A percentile compares a stretch with the other conserved stretches of the same genome.
Conservation (phyloP, 1,139 yeast species). For the Geotrichum histeridarum region DNA sequence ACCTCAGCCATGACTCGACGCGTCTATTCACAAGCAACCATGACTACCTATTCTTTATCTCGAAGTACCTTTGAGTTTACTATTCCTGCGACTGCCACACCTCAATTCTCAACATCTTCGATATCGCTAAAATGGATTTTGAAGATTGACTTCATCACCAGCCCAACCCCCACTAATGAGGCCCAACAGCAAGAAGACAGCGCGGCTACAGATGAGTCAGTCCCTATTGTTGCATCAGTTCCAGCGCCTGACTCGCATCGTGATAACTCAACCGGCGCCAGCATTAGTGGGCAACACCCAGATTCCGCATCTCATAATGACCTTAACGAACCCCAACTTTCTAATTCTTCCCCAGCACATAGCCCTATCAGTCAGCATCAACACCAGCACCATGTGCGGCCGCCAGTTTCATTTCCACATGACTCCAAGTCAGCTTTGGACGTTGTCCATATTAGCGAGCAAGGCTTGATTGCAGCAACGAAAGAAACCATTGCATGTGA, state of each 20-base stretch:
- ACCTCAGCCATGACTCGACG: conserved; percentile 19
- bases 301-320: not conserved
- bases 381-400: not conserved
- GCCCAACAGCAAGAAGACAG: not conserved
- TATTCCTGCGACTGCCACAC: conserved; percentile 37
- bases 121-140: conserved; percentile 36
- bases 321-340: not conserved
- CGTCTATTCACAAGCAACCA: conserved; percentile 24
- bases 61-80: conserved; percentile 32
- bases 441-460: conserved; percentile 20
- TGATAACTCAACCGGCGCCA: too few species aligned
- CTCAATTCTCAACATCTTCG: conserved; percentile 36
- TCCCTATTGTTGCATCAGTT: too few species aligned
- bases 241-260: too few species aligned
- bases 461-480: conserved; percentile 27
- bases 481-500: conserved; percentile 32
- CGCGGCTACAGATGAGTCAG: too few species aligned
- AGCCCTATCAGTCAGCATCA: not conserved
- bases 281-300: too few species aligned
- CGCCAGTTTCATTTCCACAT: conserved; percentile 2
- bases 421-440: conserved; percentile 16
- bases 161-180: conserved; percentile 20
- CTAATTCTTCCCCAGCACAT: not conserved
- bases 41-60: conserved; percentile 25
- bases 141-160: conserved; percentile 36